A percentile compares a stretch with the other conserved stretches of the same genome.
Conservation (phyloP, 225 moss, liverwort and hornwort genomes). For the Sphagnum contortum region DNA sequence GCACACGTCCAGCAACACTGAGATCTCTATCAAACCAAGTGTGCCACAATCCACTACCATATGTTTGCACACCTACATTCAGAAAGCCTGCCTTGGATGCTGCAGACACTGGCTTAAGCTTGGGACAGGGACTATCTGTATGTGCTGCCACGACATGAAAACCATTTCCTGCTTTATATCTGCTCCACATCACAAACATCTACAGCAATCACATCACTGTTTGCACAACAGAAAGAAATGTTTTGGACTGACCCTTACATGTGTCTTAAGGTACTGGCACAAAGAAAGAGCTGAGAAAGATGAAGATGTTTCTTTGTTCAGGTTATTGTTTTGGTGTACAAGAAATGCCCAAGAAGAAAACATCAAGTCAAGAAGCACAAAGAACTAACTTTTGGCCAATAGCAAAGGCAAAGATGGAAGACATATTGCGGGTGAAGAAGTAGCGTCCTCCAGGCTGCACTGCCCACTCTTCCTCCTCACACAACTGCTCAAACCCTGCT, state of each 20-base stretch:
- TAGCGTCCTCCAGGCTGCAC: conserved; percentile 73
- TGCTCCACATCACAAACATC: conserved; percentile 7
- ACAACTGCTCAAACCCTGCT: conserved; percentile 69
- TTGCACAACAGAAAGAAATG: no score
- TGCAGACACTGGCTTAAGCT: conserved; percentile 83
- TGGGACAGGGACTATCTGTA: conserved; percentile 89
- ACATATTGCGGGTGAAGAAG: conserved; percentile 86
- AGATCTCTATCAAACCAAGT: conserved; percentile 94
- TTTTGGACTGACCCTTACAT: no score
- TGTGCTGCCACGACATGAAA: conserved; percentile 82
- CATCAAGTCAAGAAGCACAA: no score
- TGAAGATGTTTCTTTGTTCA: no score
- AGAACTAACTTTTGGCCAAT: conserved; percentile 53
- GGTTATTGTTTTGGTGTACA: no score
- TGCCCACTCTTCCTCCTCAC: conserved; percentile 72
- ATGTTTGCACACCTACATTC: conserved; percentile 79
- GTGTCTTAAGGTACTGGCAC: no score
- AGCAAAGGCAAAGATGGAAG: conserved; percentile 83
- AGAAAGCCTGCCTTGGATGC: conserved; percentile 64
- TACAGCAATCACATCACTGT: no score
- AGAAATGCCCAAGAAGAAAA: no score
- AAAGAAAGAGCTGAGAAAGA: no score
- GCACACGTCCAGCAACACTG: conserved; percentile 76
- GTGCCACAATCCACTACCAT: conserved; percentile 75
- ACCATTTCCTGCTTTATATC: conserved; percentile 68